Percentiles rank a stretch among this genome's conserved stretches.
Conservation (phyloP, 1,139 yeast species). For the Yamadazyma diospyri region DNA sequence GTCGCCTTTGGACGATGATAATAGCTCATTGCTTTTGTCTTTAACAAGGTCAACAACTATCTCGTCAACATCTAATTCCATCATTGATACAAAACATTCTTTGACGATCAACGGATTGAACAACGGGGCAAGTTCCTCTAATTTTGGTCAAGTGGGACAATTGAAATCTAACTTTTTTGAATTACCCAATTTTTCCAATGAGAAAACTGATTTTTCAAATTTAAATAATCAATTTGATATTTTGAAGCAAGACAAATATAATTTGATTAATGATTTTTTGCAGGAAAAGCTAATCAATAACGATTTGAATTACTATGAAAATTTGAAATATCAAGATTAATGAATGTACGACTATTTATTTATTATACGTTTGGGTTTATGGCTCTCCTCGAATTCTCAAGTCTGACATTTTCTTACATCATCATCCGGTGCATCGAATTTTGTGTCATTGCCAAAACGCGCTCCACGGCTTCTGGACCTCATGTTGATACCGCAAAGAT, state of each 20-base stretch:
- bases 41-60: constrained; percentile 47
- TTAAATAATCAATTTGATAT: constrained; percentile 18
- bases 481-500: too few species aligned
- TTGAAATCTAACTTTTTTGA: constrained; percentile 19
- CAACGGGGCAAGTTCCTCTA: not conserved
- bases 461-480: too few species aligned
- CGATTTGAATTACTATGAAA: constrained; percentile 32
- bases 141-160: not conserved
- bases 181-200: constrained; percentile 20
- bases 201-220: constrained; percentile 7
- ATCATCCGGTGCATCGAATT: too few species aligned
- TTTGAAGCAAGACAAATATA: constrained; percentile 37
- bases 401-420: not conserved
- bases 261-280: constrained; percentile 39
- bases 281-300: constrained; percentile 40
- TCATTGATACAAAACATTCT: constrained; percentile 5
- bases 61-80: constrained; percentile 20
- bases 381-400: too few species aligned
- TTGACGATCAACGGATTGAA: not conserved
- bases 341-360: constrained; percentile 12
- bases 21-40: constrained; percentile 36
- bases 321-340: constrained; percentile 12
- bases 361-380: constrained; percentile 6
- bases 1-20: constrained; percentile 38
- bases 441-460: not conserved